Evolutionary conservation across 2,329 filamentous ascomycete species (phyloP).

Genomic region (Neofusicoccum umdonicola): DNA sequence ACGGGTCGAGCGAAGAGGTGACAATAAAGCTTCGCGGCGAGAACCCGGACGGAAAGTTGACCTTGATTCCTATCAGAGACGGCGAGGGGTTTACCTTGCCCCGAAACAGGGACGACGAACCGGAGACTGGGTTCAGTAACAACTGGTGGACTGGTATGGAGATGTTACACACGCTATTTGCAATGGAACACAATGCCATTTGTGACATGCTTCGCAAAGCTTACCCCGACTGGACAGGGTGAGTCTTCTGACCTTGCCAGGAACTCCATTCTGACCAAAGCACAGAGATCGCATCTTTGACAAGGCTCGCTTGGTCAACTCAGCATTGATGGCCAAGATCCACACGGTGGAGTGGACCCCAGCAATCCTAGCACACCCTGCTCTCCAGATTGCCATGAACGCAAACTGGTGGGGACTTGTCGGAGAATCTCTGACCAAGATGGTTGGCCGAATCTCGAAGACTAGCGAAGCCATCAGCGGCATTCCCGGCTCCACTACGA

Average conservation of each 20-base stretch:
- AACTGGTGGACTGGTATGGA: slow-evolving; percentile 52
- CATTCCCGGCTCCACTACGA: slow-evolving; percentile 39
- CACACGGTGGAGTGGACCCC: slow-evolving; percentile 52
- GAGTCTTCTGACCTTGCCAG: background rate
- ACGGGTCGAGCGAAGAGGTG: slow-evolving; percentile 41
- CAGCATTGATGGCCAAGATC: slow-evolving; percentile 51
- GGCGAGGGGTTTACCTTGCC: slow-evolving; percentile 38
- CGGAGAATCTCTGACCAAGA: slow-evolving; percentile 42
- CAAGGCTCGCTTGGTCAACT: slow-evolving; percentile 46
- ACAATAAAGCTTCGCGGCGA: slow-evolving; percentile 38
- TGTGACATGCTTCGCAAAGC: slow-evolving; percentile 38
- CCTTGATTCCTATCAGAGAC: slow-evolving; percentile 31
- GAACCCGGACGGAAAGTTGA: slow-evolving; percentile 40
- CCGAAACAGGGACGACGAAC: slow-evolving; percentile 38
- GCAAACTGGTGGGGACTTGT: slow-evolving; percentile 49
- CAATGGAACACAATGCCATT: slow-evolving; percentile 48
- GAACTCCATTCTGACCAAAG: background rate
- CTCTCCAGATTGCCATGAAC: slow-evolving; percentile 43
- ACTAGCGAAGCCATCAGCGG: slow-evolving; percentile 41
- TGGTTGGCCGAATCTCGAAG: slow-evolving; percentile 42
- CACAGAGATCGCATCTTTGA: slow-evolving; percentile 43
- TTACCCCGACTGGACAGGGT: slow-evolving; percentile 37
- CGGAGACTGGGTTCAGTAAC: slow-evolving; percentile 42
- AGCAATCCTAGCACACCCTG: slow-evolving; percentile 47
- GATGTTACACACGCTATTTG: slow-evolving; percentile 48